A percentile compares a stretch with the other conserved stretches of the same genome.
Evolutionary conservation across 345 rosid species (phyloP).

Genomic region (Eucalyptus victrix): DNA sequence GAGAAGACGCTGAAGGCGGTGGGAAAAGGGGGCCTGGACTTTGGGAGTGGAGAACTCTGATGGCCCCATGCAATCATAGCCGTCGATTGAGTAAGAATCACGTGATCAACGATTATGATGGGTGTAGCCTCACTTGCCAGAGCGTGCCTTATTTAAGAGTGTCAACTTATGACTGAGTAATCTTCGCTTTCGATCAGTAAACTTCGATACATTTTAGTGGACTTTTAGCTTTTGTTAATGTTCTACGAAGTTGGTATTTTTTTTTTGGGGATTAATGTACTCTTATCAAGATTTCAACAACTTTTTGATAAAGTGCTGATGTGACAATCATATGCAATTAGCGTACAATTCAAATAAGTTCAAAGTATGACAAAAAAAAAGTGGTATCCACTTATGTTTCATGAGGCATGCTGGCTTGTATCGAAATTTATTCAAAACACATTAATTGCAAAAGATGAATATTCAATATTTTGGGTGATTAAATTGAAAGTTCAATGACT

Average conservation of each 20-base stretch:
- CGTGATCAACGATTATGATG: too few species aligned
- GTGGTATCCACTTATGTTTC: not conserved
- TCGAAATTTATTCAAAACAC: too few species aligned
- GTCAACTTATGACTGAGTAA: not conserved
- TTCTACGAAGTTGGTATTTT: not conserved
- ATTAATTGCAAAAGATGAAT: not conserved
- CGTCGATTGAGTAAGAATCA: rapidly evolving
- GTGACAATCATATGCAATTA: rapidly evolving
- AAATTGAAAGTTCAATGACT: not conserved
- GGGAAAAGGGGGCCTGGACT: too few species aligned
- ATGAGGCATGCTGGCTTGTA: not conserved
- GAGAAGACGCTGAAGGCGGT: too few species aligned
- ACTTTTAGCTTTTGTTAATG: not conserved
- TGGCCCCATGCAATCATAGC: too few species aligned
- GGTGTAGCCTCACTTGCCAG: too few species aligned
- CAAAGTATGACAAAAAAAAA: too few species aligned
- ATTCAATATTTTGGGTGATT: too few species aligned
- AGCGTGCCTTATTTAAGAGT: rapidly evolving
- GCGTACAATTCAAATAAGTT: not conserved
- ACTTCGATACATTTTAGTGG: not conserved
- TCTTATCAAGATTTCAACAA: too few species aligned
- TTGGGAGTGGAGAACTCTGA: too few species aligned
- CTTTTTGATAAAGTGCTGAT: rapidly evolving
- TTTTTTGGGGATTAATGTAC: not conserved
- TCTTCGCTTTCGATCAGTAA: too few species aligned